Conservation (phyloP, 768 basidiomycete genomes). For the Lepiota venenata region DNA sequence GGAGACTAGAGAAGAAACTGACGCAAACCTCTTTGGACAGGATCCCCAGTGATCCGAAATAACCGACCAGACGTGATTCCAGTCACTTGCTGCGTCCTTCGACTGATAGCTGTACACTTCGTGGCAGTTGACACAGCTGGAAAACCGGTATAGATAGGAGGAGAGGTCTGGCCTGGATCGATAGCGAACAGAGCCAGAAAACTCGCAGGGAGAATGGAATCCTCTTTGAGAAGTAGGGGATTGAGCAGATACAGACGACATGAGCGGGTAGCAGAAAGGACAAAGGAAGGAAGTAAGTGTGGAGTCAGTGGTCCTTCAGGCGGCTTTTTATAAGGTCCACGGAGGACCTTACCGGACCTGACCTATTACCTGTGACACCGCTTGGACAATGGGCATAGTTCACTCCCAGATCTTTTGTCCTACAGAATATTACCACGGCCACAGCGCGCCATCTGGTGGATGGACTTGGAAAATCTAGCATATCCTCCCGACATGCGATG, state of each 20-base stretch:
- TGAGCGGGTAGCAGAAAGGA: neutral
- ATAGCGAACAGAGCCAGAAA: neutral
- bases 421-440: neutral
- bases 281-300: slow-evolving; percentile 8
- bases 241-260: neutral
- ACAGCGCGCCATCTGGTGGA: too few relatives aligned
- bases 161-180: neutral
- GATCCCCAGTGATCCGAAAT: slow-evolving; percentile 6
- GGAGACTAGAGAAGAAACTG: neutral
- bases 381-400: neutral
- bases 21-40: slow-evolving; percentile 6
- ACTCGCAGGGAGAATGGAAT: neutral
- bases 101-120: neutral
- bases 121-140: slow-evolving; percentile 5
- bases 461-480: too few relatives aligned
- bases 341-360: neutral
- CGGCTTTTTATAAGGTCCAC: slow-evolving; percentile 4
- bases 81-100: slow-evolving; percentile 1
- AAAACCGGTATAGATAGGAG: neutral
- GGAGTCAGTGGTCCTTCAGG: slow-evolving; percentile 9
- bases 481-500: too few relatives aligned
- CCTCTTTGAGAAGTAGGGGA: neutral
- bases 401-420: neutral
- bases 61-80: neutral
- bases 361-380: neutral